Evolutionary conservation across 768 basidiomycete species (phyloP), one percentile per base, ranked within the genome.

Genomic region (Cystofilobasidium bisporidii): DNA sequence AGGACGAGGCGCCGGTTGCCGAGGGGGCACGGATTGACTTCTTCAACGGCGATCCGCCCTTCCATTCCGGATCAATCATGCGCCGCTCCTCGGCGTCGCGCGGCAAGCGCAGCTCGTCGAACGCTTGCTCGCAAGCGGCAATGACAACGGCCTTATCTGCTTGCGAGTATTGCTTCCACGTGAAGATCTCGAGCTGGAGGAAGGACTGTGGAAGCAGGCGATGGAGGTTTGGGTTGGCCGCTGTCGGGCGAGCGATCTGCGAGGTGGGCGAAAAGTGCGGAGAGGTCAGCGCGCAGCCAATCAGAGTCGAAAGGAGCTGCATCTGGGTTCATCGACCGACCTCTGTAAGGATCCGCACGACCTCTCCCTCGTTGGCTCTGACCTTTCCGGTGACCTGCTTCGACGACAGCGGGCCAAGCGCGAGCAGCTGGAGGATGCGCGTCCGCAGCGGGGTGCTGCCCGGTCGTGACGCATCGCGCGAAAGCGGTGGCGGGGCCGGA

Each of bases 381-480:
- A 68, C 66, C 41, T 43, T 68, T 10, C 24, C 4, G 17, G 15
- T 24, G n/a, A 68, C 33, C 50, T 68, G 47, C 41, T 40, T 62
- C 14, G 32, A 55, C 28, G 43, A 45, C 10, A 68, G 50, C 20
- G 60, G 66, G 9, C 66, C 66, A 26, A 68, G 47, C 15, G 66
- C 66, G 28, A 68, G 59, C 50, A 68, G 50, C 30, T 68, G 66
- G 3, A 68, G 22, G 30, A 68, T 40, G n/a, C 66, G 53, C 38
- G 60, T 62, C 17, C 59, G 41, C 14, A 68, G 53, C 50, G 66
- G 24, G 17, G 38, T 63, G 22, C 43, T 45, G 22, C 36, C 61
- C 28, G 36, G 61, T 30, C 32, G 40, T 56, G 33, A 11, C 32
- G 22, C 60, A 9, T 66, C 45, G 17, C 40, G n/a, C 28, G 59